phyloP scores from a whole-genome alignment of 2,329 filamentous ascomycete species.

The Pseudogymnoascus sp. region DNA sequence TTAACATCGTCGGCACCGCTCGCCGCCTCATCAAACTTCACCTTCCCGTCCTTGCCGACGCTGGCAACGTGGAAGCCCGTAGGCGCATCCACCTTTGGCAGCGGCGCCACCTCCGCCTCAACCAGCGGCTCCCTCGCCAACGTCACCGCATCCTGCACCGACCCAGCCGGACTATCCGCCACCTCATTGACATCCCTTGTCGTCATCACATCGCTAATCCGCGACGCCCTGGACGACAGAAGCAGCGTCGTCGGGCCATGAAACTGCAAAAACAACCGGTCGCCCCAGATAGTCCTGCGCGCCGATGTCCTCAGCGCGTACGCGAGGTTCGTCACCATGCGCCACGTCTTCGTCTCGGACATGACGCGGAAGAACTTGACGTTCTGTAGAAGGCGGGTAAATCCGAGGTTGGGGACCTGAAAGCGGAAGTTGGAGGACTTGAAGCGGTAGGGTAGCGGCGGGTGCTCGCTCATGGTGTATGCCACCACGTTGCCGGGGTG shows the following conservation, averaged over 20 bases:
- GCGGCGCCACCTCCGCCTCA: slow-evolving; percentile 20
- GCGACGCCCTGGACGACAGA: slow-evolving; percentile 76
- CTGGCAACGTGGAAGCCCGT: slow-evolving; percentile 48
- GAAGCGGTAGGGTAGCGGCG: slow-evolving; percentile 79
- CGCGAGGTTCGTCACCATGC: slow-evolving; percentile 52
- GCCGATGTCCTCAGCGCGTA: slow-evolving; percentile 68
- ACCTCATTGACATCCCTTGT: slow-evolving; percentile 81
- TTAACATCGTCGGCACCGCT: background rate
- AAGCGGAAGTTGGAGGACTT: slow-evolving; percentile 67
- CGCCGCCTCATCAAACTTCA: slow-evolving; percentile 40
- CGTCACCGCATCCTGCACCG: slow-evolving; percentile 52
- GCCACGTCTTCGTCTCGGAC: slow-evolving; percentile 65
- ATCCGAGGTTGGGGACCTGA: slow-evolving; percentile 63
- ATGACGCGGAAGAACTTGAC: slow-evolving; percentile 66
- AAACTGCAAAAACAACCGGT: slow-evolving; percentile 86
- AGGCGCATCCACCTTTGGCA: slow-evolving; percentile 30
- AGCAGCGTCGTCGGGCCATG: slow-evolving; percentile 78
- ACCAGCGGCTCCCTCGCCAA: slow-evolving; percentile 34
- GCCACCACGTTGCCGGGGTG: slow-evolving; percentile 90
- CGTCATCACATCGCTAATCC: slow-evolving; percentile 70
- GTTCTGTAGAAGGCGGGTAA: slow-evolving; percentile 57
- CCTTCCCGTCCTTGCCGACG: slow-evolving; percentile 54
- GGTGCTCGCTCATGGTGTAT: slow-evolving; percentile 67
- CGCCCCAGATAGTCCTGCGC: slow-evolving; percentile 83
- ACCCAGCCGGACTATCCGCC: slow-evolving; percentile 70